Evolutionary conservation across 2,329 filamentous ascomycete species (phyloP).

Genomic region (Aspergillus luchuensis): DNA sequence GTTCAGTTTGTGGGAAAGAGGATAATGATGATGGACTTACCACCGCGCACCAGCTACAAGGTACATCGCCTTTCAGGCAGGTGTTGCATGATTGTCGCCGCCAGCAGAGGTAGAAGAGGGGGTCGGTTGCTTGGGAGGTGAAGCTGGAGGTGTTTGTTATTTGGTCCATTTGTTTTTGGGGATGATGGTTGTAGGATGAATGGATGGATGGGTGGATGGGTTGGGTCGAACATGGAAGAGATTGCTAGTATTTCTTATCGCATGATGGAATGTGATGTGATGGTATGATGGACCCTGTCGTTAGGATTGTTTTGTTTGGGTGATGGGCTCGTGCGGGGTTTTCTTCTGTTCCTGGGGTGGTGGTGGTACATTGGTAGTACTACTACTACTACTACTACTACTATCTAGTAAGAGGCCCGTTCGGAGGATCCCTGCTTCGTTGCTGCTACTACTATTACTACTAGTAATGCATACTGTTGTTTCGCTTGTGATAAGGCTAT

Average conservation of each 20-base stretch:
- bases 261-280: background rate
- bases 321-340: slow-evolving; percentile 1
- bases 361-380: background rate
- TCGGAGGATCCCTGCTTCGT: background rate
- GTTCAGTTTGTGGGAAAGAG: too few relatives aligned
- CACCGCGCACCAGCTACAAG: slow-evolving; percentile 44
- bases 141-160: background rate
- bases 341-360: background rate
- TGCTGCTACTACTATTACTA: background rate
- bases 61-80: slow-evolving; percentile 35
- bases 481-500: too few relatives aligned
- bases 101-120: slow-evolving; percentile 40
- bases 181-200: background rate
- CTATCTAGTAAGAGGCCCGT: background rate
- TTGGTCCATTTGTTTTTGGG: background rate
- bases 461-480: background rate
- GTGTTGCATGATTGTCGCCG: slow-evolving; percentile 37
- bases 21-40: slow-evolving; percentile 24
- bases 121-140: slow-evolving; percentile 16
- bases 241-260: background rate
- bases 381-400: too few relatives aligned
- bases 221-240: too few relatives aligned
- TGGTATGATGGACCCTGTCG: background rate
- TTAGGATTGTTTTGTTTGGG: background rate
- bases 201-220: background rate